phyloP scores from a whole-genome alignment of 164 flowering plant species.

The Tetrastigma voinierianum region DNA sequence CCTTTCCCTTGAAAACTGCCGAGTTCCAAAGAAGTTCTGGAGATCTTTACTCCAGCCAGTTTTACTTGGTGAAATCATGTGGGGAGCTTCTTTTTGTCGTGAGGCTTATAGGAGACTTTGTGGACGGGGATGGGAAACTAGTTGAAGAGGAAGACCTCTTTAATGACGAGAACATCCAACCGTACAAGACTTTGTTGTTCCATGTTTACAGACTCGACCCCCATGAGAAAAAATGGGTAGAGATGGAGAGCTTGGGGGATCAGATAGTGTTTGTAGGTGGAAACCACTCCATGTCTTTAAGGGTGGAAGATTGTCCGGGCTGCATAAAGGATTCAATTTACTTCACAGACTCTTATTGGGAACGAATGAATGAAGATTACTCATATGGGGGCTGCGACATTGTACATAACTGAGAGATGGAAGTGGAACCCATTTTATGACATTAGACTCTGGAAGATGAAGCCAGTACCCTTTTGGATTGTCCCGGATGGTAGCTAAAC shows the following conservation, averaged over 20 bases:
- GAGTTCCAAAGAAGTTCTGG: too few species aligned
- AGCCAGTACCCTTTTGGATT: too few species aligned
- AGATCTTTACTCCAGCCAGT: too few species aligned
- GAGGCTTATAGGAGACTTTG: neutral
- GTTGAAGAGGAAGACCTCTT: neutral
- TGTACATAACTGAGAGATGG: neutral
- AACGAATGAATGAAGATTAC: constrained; percentile 8
- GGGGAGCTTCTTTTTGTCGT: neutral
- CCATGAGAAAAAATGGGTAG: constrained; percentile 5
- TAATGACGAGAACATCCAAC: neutral
- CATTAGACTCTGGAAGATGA: too few species aligned
- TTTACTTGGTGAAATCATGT: neutral
- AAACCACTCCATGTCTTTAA: constrained; percentile 4
- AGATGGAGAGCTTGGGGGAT: constrained; percentile 8
- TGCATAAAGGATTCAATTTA: constrained; percentile 8
- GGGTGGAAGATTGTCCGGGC: neutral
- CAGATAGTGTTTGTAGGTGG: constrained; percentile 14
- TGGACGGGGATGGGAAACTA: neutral
- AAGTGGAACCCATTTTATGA: too few species aligned
- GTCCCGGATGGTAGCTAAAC: too few species aligned
- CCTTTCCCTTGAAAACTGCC: neutral
- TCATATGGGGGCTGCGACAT: constrained; percentile 21
- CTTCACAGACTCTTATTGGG: constrained; percentile 18
- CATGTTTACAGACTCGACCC: neutral
- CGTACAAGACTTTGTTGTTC: neutral